Conservation (phyloP, 2,329 filamentous ascomycete genomes). For the Xylariaceae sp. region DNA sequence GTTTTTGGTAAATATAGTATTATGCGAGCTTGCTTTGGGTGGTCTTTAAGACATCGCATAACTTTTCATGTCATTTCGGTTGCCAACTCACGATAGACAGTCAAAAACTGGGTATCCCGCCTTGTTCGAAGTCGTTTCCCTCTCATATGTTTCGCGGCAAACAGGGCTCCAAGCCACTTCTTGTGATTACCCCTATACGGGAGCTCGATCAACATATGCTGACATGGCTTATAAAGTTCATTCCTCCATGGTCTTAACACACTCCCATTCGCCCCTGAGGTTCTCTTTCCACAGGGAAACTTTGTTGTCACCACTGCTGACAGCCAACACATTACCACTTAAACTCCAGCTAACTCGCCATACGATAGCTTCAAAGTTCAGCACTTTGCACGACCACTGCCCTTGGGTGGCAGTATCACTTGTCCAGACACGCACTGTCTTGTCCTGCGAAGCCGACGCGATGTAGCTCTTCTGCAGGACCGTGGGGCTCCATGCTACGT, state of each 20-base stretch:
- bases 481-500: constrained; percentile 95
- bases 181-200: constrained; percentile 2
- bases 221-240: constrained; percentile 35
- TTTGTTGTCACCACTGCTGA: constrained; percentile 92
- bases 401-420: constrained; percentile 59
- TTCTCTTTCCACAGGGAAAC: constrained; percentile 99
- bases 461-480: constrained; percentile 96
- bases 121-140: constrained; percentile 1
- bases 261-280: constrained; percentile 92
- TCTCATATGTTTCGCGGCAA: not conserved
- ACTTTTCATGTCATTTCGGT: constrained; percentile 17
- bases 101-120: constrained; percentile 12
- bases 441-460: constrained; percentile 90
- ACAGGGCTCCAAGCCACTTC: not conserved
- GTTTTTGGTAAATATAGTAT: constrained; percentile 15
- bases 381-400: constrained; percentile 78
- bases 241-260: constrained; percentile 93
- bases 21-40: constrained; percentile 9
- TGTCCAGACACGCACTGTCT: constrained; percentile 97
- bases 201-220: not conserved
- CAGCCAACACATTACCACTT: constrained; percentile 91
- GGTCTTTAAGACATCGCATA: constrained; percentile 19
- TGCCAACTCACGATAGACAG: constrained; percentile 2
- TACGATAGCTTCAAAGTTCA: constrained; percentile 81
- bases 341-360: constrained; percentile 98